Percentiles rank a stretch among this genome's conserved stretches.
Conservation (phyloP, 1,139 yeast genomes). For the Lodderomyces margitis region DNA sequence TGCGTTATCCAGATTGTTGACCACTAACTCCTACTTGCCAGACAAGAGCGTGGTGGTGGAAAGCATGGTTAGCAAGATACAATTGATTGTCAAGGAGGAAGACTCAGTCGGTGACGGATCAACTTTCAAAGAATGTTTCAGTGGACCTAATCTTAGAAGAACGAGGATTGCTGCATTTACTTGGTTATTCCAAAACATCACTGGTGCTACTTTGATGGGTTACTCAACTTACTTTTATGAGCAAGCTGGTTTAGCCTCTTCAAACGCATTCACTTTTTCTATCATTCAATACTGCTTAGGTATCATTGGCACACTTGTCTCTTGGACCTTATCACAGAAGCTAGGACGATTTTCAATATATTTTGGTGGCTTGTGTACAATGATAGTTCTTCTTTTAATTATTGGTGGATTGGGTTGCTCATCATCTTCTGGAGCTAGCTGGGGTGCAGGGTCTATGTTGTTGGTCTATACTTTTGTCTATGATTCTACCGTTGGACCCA, state of each 20-base stretch:
- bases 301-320: constrained; percentile 46
- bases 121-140: constrained; percentile 49
- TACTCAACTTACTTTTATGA: constrained; percentile 54
- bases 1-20: constrained; percentile 34
- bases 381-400: constrained; percentile 36
- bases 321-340: constrained; percentile 50
- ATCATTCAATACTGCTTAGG: constrained; percentile 49
- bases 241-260: constrained; percentile 46
- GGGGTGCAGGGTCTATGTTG: constrained; percentile 50
- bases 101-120: constrained; percentile 28
- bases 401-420: constrained; percentile 38
- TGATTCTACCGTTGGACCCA: constrained; percentile 57
- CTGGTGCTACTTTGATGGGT: constrained; percentile 54
- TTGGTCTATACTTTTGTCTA: constrained; percentile 49
- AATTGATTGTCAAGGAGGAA: constrained; percentile 47
- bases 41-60: constrained; percentile 34
- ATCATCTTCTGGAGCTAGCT: constrained; percentile 17
- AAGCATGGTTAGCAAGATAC: constrained; percentile 42
- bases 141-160: constrained; percentile 49
- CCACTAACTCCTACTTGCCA: constrained; percentile 33
- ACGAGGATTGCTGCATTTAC: constrained; percentile 51
- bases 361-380: constrained; percentile 40
- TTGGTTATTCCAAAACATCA: constrained; percentile 49
- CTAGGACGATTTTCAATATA: constrained; percentile 52
- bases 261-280: constrained; percentile 45